A percentile compares a stretch with the other conserved stretches of the same genome.
Conservation (phyloP, 2,329 filamentous ascomycete species). For the Ophiostoma sp. region DNA sequence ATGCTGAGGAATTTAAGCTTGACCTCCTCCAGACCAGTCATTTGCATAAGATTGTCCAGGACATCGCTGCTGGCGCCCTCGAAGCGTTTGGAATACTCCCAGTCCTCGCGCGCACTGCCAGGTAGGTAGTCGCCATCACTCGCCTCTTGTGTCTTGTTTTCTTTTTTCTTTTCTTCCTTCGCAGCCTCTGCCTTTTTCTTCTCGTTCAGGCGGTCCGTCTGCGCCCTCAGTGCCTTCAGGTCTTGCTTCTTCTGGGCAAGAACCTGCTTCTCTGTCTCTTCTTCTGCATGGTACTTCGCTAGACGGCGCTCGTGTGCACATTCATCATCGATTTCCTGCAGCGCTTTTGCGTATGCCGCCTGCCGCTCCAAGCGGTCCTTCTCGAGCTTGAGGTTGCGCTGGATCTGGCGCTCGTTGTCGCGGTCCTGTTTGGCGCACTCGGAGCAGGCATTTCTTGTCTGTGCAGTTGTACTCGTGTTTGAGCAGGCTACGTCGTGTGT, state of each 20-base stretch:
- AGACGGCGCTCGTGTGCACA: conserved; percentile 44
- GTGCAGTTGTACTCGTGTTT: not conserved
- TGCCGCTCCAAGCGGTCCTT: conserved; percentile 41
- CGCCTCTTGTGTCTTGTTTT: not conserved
- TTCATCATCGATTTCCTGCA: conserved; percentile 50
- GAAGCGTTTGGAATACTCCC: conserved; percentile 54
- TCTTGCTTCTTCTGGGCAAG: conserved; percentile 45
- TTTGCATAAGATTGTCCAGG: conserved; percentile 60
- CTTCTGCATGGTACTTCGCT: conserved; percentile 41
- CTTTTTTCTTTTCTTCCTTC: not conserved
- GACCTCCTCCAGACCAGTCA: conserved; percentile 66
- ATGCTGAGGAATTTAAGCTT: conserved; percentile 59
- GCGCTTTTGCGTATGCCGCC: conserved; percentile 39
- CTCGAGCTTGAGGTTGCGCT: conserved; percentile 49
- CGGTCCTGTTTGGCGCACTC: conserved; percentile 49
- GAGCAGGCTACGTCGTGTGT: not conserved
- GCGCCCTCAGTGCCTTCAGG: conserved; percentile 37
- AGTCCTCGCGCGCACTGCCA: conserved; percentile 41
- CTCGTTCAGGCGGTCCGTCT: conserved; percentile 20
- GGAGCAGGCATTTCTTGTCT: conserved; percentile 38
- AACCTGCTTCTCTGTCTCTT: conserved; percentile 39
- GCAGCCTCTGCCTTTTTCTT: conserved; percentile 16
- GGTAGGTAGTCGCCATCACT: not conserved
- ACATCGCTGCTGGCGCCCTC: conserved; percentile 47
- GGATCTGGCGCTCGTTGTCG: conserved; percentile 39